Conservation (phyloP, 2,329 filamentous ascomycete genomes). For the Colletotrichum zoysiae region DNA sequence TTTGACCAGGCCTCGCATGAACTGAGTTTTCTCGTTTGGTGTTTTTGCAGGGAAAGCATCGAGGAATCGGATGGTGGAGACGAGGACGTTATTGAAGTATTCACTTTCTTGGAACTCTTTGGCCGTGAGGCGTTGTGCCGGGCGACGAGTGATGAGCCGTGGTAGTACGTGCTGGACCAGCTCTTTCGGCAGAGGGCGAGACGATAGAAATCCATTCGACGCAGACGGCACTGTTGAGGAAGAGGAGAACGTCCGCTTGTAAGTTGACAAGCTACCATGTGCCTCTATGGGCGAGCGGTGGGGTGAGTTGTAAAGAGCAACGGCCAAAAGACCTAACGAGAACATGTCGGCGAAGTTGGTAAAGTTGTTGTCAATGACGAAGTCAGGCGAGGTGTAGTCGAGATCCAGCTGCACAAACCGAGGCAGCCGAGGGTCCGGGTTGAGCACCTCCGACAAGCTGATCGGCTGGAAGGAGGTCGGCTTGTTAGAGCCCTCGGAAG, state of each 20-base stretch:
- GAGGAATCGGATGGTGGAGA: conserved; percentile 95
- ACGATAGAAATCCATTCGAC: conserved; percentile 86
- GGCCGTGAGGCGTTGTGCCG: conserved; percentile 88
- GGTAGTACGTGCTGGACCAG: conserved; percentile 82
- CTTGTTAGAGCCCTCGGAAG: conserved; percentile 80
- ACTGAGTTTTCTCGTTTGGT: conserved; percentile 88
- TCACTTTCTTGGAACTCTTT: conserved; percentile 94
- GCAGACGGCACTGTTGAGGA: conserved; percentile 83
- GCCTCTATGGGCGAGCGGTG: conserved; percentile 88
- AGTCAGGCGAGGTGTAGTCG: conserved; percentile 95
- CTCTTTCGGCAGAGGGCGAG: conserved; percentile 83
- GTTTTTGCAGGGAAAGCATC: conserved; percentile 94
- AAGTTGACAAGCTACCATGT: conserved; percentile 83
- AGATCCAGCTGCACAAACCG: conserved; percentile 87
- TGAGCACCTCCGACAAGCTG: conserved; percentile 84
- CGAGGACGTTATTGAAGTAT: conserved; percentile 96
- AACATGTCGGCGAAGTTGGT: conserved; percentile 92
- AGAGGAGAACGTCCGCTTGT: conserved; percentile 85
- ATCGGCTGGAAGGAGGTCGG: conserved; percentile 83
- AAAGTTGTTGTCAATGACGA: conserved; percentile 90
- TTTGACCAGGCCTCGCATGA: conserved; percentile 88
- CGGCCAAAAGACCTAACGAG: conserved; percentile 87
- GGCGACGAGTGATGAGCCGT: conserved; percentile 85
- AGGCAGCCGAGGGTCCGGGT: conserved; percentile 87
- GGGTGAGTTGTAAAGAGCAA: conserved; percentile 94